These are phyloP conservation scores for Crepidotus sp. DNA, from an alignment of 1,284 basidiomycete species.

Conservation along the genomic window DNA sequence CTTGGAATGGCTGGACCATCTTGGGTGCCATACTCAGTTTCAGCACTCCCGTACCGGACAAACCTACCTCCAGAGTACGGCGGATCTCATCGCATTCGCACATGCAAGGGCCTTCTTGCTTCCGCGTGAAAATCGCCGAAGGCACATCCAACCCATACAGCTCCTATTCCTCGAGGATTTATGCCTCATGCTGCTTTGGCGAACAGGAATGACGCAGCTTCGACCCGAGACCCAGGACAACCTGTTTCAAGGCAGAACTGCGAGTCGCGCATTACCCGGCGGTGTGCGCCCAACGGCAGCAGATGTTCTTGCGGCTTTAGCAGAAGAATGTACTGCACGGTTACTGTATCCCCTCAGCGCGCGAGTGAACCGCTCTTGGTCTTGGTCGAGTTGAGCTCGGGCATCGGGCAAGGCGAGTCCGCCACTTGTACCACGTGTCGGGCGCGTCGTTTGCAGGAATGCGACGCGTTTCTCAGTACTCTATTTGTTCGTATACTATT, in stretches of 20 bases:
- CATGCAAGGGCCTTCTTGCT: slow-evolving; percentile 5
- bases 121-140: neutral
- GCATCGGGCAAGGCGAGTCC: neutral
- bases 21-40: slow-evolving; percentile 9
- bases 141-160: slow-evolving; percentile 3
- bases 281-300: slow-evolving; percentile 11
- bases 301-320: slow-evolving; percentile 7
- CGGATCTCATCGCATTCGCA: slow-evolving; percentile 6
- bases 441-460: neutral
- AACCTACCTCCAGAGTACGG: slow-evolving; percentile 6
- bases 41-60: slow-evolving; percentile 1
- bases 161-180: neutral
- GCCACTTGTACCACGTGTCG: neutral
- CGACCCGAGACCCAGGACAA: neutral
- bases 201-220: neutral
- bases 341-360: slow-evolving; percentile 2
- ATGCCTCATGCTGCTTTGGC: slow-evolving; percentile 6
- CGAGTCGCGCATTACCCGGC: neutral
- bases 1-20: slow-evolving; percentile 10
- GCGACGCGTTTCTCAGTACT: slow-evolving; percentile 8
- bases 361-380: neutral
- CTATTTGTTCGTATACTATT: neutral
- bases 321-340: slow-evolving; percentile 4
- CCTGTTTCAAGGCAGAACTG: neutral
- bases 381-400: neutral